phyloP scores from a whole-genome alignment of 2,329 filamentous ascomycete genomes.

The Ophiostoma tasmaniense region DNA sequence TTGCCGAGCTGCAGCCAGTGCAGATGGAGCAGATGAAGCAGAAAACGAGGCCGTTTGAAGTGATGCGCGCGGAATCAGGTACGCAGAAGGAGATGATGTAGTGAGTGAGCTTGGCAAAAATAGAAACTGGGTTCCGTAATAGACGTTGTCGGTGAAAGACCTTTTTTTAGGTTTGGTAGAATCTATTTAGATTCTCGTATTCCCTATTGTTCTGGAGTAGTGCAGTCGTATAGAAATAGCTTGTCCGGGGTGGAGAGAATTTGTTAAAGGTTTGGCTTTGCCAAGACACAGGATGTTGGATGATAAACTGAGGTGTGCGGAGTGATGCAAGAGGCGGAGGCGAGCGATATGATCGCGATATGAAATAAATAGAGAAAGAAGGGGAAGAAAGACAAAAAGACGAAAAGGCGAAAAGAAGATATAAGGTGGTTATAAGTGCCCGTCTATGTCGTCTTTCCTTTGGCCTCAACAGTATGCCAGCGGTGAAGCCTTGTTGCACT shows the following conservation, averaged over 20 bases:
- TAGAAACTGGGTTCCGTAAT: background rate
- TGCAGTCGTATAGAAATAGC: slow-evolving; percentile 4
- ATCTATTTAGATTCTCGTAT: background rate
- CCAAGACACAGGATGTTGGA: background rate
- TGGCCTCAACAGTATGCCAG: background rate
- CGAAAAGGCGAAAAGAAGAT: background rate
- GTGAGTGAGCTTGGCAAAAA: background rate
- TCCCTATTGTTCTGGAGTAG: background rate
- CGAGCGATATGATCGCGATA: background rate
- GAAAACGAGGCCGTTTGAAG: background rate
- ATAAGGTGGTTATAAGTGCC: background rate
- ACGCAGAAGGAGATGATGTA: background rate
- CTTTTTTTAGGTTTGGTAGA: background rate
- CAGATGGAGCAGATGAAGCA: background rate
- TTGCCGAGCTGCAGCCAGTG: background rate
- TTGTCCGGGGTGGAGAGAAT: background rate
- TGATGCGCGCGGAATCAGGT: background rate
- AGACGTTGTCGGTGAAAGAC: background rate
- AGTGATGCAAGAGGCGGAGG: background rate
- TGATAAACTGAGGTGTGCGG: background rate
- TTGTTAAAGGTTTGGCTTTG: background rate
- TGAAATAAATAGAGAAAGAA: background rate
- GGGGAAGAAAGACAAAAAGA: background rate
- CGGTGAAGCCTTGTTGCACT: background rate
- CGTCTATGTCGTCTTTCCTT: background rate